phyloP scores from a whole-genome alignment of 805 yeast species.

The Wickerhamomyces rabaulensis region DNA sequence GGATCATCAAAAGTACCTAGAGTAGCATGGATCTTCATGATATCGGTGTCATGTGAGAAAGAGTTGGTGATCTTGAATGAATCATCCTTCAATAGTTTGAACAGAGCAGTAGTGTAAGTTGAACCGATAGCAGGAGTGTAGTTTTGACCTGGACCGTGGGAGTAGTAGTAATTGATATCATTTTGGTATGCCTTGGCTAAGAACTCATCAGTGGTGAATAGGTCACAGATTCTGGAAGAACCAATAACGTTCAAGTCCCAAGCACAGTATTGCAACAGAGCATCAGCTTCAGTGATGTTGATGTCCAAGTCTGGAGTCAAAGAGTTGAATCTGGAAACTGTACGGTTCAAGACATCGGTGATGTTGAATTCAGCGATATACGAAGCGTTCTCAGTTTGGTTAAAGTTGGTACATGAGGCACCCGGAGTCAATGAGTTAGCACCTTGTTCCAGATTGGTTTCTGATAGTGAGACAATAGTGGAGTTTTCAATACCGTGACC shows the following conservation, averaged over 20 bases:
- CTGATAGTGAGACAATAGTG: constrained; percentile 38
- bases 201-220: constrained; percentile 50
- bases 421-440: constrained; percentile 55
- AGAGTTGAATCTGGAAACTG: constrained; percentile 25
- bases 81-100: constrained; percentile 35
- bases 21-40: constrained; percentile 43
- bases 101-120: constrained; percentile 42
- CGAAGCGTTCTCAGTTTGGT: constrained; percentile 25
- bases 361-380: constrained; percentile 23
- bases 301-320: constrained; percentile 36
- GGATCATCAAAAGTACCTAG: constrained; percentile 35
- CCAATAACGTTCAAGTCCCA: constrained; percentile 47
- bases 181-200: constrained; percentile 34
- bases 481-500: constrained; percentile 32
- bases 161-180: constrained; percentile 41
- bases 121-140: constrained; percentile 37
- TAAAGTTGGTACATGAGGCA: constrained; percentile 34
- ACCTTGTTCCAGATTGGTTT: constrained; percentile 39
- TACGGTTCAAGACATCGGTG: constrained; percentile 17
- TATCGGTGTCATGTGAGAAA: constrained; percentile 54
- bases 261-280: constrained; percentile 41
- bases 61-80: constrained; percentile 36
- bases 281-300: constrained; percentile 34
- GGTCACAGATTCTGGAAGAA: constrained; percentile 14
- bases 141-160: constrained; percentile 44